Evolutionary conservation across 2,329 filamentous ascomycete species (phyloP).

Genomic region (Diaporthe vaccinii): DNA sequence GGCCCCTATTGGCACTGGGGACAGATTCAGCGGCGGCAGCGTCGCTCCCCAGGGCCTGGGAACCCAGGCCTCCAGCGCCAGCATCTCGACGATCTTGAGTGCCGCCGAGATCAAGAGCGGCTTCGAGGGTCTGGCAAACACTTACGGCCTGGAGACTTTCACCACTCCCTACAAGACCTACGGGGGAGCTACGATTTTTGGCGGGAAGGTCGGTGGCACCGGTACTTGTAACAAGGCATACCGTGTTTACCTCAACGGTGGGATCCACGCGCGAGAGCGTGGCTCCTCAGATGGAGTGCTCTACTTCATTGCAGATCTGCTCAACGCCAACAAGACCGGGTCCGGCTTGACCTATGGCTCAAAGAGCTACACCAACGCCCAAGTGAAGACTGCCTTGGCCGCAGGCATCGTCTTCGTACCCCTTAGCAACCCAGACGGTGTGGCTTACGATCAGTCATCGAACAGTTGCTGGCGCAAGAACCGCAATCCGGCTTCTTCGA

Average conservation of each 20-base stretch:
- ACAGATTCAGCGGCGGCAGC: conserved; percentile 57
- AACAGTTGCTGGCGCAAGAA: conserved; percentile 70
- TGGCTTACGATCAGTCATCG: conserved; percentile 63
- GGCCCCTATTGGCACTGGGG: conserved; percentile 57
- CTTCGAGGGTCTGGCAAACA: conserved; percentile 56
- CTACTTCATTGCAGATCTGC: conserved; percentile 70
- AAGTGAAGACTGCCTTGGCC: conserved; percentile 65
- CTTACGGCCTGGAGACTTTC: conserved; percentile 57
- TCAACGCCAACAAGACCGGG: conserved; percentile 64
- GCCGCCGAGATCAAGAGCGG: conserved; percentile 59
- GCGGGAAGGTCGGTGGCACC: conserved; percentile 56
- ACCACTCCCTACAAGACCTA: conserved; percentile 59
- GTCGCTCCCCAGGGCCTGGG: conserved; percentile 55
- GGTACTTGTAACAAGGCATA: conserved; percentile 49
- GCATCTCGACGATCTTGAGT: conserved; percentile 60
- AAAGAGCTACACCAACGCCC: conserved; percentile 63
- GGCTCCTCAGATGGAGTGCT: conserved; percentile 68
- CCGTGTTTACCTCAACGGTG: conserved; percentile 65
- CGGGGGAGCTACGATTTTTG: conserved; percentile 56
- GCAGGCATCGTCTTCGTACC: conserved; percentile 67
- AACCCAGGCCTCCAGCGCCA: conserved; percentile 51
- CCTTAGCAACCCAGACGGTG: conserved; percentile 68
- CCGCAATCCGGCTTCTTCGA: conserved; percentile 59
- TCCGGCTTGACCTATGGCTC: conserved; percentile 65
- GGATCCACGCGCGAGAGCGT: conserved; percentile 70